These are phyloP conservation scores for Citrullus amarus DNA, from an alignment of 306 rosid species.

Conservation along the genomic window DNA sequence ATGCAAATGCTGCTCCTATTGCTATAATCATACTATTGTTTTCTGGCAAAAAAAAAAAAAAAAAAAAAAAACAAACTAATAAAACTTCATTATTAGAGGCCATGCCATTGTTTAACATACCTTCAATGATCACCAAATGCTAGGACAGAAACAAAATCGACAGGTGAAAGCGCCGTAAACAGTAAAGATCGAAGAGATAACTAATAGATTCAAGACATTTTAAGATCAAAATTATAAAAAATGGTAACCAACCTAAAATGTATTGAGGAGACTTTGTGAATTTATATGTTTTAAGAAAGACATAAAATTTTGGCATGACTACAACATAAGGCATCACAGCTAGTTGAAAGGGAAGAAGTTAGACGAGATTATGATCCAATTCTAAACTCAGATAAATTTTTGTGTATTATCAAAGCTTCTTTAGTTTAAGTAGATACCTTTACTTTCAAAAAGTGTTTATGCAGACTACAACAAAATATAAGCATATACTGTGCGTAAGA, in stretches of 20 bases:
- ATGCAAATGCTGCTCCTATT: conserved; percentile 15
- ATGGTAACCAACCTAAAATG: no score
- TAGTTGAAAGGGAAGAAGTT: no score
- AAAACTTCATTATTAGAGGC: not conserved
- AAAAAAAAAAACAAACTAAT: not conserved
- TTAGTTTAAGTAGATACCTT: not conserved
- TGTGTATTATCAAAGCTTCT: not conserved
- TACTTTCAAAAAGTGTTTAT: not conserved
- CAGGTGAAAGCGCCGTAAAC: no score
- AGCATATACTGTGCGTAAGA: not conserved
- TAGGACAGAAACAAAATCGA: no score
- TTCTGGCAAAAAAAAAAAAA: not conserved
- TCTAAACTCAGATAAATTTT: not conserved
- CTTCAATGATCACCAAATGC: not conserved
- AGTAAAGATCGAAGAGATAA: no score
- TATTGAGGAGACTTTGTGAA: no score
- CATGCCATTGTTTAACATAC: not conserved
- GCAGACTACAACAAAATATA: not conserved
- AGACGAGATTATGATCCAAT: not conserved
- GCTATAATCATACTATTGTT: not conserved
- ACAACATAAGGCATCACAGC: no score
- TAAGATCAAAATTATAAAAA: no score
- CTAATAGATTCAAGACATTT: no score
- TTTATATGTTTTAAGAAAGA: no score
- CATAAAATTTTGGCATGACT: no score